These are phyloP conservation scores for Prunus mongolica DNA, from an alignment of 306 rosid genomes.

Conservation along the genomic window DNA sequence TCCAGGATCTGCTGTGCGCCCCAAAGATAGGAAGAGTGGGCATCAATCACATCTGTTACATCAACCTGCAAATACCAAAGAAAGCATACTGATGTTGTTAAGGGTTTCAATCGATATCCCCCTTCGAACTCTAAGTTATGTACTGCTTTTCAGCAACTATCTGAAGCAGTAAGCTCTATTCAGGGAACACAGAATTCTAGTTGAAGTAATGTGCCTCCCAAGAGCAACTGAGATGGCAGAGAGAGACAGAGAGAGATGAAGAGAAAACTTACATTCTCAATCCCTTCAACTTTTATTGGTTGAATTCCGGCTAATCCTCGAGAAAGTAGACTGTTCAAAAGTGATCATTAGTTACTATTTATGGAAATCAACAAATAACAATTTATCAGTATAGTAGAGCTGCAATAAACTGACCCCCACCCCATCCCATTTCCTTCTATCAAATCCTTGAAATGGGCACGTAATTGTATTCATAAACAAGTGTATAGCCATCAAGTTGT, in stretches of 20 bases:
- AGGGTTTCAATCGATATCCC: neutral
- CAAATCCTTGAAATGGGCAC: neutral
- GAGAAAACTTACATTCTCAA: conserved; percentile 38
- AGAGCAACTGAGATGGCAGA: neutral
- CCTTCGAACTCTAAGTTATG: neutral
- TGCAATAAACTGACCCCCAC: neutral
- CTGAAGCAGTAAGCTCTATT: neutral
- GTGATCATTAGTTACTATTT: neutral
- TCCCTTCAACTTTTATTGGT: conserved; percentile 42
- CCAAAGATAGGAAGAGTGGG: conserved; percentile 92
- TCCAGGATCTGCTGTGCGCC: conserved; percentile 61
- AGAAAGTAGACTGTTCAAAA: conserved; percentile 36
- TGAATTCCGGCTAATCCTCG: conserved; percentile 55
- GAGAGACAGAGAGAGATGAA: neutral
- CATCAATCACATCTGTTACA: conserved; percentile 65
- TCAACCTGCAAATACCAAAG: conserved; percentile 60
- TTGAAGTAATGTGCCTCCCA: neutral
- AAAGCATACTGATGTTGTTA: neutral
- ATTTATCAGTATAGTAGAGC: neutral
- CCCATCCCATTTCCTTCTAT: neutral
- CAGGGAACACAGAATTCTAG: neutral
- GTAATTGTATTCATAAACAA: neutral
- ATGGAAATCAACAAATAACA: neutral
- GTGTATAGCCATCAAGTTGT: neutral
- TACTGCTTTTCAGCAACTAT: neutral